Evolutionary conservation across 768 basidiomycete genomes (phyloP).

Genomic region (Mycena indigotica): DNA sequence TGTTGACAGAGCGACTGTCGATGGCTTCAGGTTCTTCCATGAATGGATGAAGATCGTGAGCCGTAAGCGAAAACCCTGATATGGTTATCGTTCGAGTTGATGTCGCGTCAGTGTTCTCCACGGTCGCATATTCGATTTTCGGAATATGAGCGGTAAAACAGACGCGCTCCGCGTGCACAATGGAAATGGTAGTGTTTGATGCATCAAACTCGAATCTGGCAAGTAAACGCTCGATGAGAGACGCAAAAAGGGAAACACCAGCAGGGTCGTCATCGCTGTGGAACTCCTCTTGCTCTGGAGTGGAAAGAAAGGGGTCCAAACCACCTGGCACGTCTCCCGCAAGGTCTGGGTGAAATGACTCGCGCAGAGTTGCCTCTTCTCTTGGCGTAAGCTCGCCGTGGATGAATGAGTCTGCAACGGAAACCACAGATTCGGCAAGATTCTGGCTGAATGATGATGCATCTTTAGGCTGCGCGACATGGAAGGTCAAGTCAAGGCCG

Average conservation of each 20-base stretch:
- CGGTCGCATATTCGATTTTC: conserved; percentile 60
- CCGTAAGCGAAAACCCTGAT: conserved; percentile 57
- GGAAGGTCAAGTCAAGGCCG: conserved; percentile 69
- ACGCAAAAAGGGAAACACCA: conserved; percentile 80
- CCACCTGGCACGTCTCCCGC: conserved; percentile 62
- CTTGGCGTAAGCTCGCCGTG: conserved; percentile 74
- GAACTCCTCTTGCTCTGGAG: conserved; percentile 40
- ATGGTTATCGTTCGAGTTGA: conserved; percentile 53
- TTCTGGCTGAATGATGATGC: conserved; percentile 35
- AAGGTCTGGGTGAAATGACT: conserved; percentile 61
- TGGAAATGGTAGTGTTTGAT: conserved; percentile 62
- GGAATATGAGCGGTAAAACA: conserved; percentile 62
- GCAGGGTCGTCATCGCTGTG: conserved; percentile 57
- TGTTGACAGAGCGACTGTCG: conserved; percentile 11
- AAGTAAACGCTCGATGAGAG: conserved; percentile 76
- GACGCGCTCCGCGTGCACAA: conserved; percentile 66
- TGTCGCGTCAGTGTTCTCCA: conserved; percentile 25
- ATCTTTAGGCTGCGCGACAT: conserved; percentile 37
- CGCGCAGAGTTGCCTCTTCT: conserved; percentile 71
- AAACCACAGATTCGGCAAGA: conserved; percentile 77
- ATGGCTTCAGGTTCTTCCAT: background rate
- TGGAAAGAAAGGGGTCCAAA: conserved; percentile 55
- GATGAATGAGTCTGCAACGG: conserved; percentile 85
- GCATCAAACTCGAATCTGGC: conserved; percentile 80
- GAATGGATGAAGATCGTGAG: conserved; percentile 40